Evolutionary conservation across 1,139 yeast genomes (phyloP).

Genomic region (Candida pseudoviswanathii): DNA sequence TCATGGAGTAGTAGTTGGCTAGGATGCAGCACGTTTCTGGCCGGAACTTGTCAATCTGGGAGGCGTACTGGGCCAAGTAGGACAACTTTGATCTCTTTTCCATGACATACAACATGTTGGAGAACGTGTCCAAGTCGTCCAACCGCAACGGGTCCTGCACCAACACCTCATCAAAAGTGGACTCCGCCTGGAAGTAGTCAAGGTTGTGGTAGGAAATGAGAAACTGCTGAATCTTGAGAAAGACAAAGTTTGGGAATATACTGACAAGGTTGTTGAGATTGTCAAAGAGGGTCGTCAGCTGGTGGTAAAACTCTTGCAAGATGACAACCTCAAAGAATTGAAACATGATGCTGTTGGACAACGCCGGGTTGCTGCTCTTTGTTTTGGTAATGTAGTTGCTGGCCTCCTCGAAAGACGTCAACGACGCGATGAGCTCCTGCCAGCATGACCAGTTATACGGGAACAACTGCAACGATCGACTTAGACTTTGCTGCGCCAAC

Average conservation of each 20-base stretch:
- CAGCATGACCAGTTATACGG: constrained; percentile 96
- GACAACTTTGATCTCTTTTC: constrained; percentile 85
- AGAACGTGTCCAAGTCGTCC: constrained; percentile 89
- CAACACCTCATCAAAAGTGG: constrained; percentile 73
- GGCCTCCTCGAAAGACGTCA: constrained; percentile 68
- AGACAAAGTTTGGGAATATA: constrained; percentile 72
- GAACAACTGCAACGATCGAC: constrained; percentile 59
- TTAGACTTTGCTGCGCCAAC: constrained; percentile 61
- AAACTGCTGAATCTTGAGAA: constrained; percentile 79
- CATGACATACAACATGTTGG: constrained; percentile 93
- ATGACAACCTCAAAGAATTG: constrained; percentile 69
- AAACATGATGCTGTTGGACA: constrained; percentile 52
- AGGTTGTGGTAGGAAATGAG: constrained; percentile 76
- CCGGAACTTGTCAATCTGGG: constrained; percentile 80
- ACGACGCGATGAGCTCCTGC: constrained; percentile 74
- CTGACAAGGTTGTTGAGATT: constrained; percentile 49
- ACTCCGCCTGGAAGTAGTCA: constrained; percentile 80
- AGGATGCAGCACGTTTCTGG: constrained; percentile 95
- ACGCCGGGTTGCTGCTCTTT: constrained; percentile 16
- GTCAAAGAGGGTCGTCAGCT: constrained; percentile 51
- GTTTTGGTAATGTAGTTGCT: constrained; percentile 45
- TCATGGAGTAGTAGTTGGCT: constrained; percentile 91
- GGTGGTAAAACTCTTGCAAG: constrained; percentile 80
- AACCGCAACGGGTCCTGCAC: constrained; percentile 80
- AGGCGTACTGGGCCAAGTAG: constrained; percentile 82